phyloP scores from a whole-genome alignment of 2,329 filamentous ascomycete species.

The Exophiala calicioides region DNA sequence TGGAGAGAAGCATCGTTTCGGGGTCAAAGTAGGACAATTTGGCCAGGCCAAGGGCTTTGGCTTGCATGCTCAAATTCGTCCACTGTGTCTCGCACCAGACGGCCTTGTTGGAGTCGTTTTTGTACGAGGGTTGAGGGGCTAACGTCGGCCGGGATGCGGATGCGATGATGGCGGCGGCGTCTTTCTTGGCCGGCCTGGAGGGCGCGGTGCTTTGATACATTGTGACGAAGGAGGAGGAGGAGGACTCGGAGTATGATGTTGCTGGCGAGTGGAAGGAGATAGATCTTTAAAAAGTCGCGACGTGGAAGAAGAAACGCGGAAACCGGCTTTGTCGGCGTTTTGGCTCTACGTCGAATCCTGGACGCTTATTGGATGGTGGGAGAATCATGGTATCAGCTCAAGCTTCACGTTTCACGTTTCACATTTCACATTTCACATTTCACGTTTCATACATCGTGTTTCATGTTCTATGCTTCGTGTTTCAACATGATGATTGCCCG shows the following conservation, averaged over 20 bases:
- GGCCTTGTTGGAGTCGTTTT: slow-evolving; percentile 20
- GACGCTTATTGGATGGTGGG: too few relatives aligned
- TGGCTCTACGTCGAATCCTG: too few relatives aligned
- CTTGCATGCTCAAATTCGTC: slow-evolving; percentile 30
- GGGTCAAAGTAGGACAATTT: slow-evolving; percentile 30
- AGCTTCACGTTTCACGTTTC: too few relatives aligned
- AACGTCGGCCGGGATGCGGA: slow-evolving; percentile 16
- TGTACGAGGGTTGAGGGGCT: not conserved
- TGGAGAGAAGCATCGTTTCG: slow-evolving; percentile 31
- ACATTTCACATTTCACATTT: too few relatives aligned
- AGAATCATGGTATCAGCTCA: too few relatives aligned
- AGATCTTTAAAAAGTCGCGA: too few relatives aligned
- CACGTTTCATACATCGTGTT: too few relatives aligned
- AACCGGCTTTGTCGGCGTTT: too few relatives aligned
- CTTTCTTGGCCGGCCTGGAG: slow-evolving; percentile 15
- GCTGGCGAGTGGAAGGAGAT: too few relatives aligned
- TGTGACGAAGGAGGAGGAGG: not conserved
- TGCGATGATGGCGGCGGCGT: slow-evolving; percentile 24
- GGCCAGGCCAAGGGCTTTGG: slow-evolving; percentile 21
- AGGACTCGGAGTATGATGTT: not conserved
- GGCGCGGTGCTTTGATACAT: not conserved
- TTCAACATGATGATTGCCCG: too few relatives aligned
- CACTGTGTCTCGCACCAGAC: slow-evolving; percentile 31
- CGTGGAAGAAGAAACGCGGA: too few relatives aligned
- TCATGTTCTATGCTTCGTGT: too few relatives aligned